Base-by-base conservation (phyloP, 352 stramenopile species). In the Phytopythium mirpurense region DNA sequence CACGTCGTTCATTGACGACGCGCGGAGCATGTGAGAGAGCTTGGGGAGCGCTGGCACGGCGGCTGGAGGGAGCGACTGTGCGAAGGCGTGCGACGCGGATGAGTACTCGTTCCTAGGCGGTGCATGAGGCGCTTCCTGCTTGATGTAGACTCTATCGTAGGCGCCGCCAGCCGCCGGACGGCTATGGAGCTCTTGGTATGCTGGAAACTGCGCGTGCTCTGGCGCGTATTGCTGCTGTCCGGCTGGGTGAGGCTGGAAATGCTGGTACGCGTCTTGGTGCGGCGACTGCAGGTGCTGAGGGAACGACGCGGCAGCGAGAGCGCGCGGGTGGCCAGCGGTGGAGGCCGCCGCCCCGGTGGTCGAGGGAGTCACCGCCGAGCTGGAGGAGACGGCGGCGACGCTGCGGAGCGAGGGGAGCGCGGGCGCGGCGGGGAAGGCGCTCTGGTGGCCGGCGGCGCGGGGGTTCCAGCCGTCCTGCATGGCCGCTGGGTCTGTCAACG, bases 1-100 rank as follows among this genome's bases (percentile, higher is more conserved):
- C 31, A 52, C 46, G 21, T 52, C 46, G 5, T 16, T 41, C 4
- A 52, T n/a, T 5, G 27, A 41, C 10, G 46, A 52, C 9, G 46
- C 31, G 19, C 46, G 48, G n/a, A 54, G 48, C 48, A 54, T 43
- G 23, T 44, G 48, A 14, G 48, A 43, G 48, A 54, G 48, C 24
- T 43, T 54, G 35, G 48, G 48, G 35, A 54, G 48, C 35, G 48
- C 47, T 4, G 32, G 32, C 15, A 35, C 10, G 15, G 48, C 19
- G 16, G 23, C 23, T 5, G 16, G 18, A 23, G 36, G 34, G 5
- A 7, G 27, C 21, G 27, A 36, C 7, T 19, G 44, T 16, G 44
- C 44, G n/a, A 36, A 38, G 26, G 19, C 41, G 41, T 47, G 41
- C 0, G 23, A 4, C 18, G 23, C 11, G 3, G 41, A 2, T 9